Evolutionary conservation across 495 filamentous ascomycete species (phyloP).

Genomic region (Jackrogersella minutella): DNA sequence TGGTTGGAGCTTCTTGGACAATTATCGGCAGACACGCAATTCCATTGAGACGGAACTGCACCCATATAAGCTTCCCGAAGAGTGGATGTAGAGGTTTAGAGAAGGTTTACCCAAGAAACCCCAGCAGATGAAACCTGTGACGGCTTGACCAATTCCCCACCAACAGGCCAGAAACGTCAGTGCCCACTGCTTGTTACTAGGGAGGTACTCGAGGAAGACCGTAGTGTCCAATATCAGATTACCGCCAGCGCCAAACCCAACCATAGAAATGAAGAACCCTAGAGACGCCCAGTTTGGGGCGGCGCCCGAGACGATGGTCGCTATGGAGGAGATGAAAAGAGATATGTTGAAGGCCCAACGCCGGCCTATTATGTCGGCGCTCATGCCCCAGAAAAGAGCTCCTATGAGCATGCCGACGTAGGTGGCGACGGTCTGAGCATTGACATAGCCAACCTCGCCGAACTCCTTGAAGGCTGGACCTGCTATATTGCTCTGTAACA

Average conservation of each 20-base stretch:
- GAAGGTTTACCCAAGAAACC: slow-evolving; percentile 70
- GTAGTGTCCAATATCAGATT: slow-evolving; percentile 76
- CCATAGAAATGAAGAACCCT: slow-evolving; percentile 70
- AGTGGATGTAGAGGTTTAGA: slow-evolving; percentile 7
- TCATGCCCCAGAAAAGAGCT: slow-evolving; percentile 82
- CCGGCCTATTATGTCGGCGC: slow-evolving; percentile 75
- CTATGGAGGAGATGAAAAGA: slow-evolving; percentile 70
- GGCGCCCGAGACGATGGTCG: slow-evolving; percentile 72
- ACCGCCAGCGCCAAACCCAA: slow-evolving; percentile 77
- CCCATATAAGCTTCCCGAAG: slow-evolving; percentile 38
- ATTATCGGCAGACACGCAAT: slow-evolving; percentile 63
- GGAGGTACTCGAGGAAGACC: slow-evolving; percentile 82
- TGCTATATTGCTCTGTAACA: slow-evolving; percentile 72
- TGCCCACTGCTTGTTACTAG: slow-evolving; percentile 77
- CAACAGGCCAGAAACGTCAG: slow-evolving; percentile 77
- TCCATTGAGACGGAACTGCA: slow-evolving; percentile 54
- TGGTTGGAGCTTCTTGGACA: slow-evolving; percentile 72
- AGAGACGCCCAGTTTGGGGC: slow-evolving; percentile 74
- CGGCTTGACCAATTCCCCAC: slow-evolving; percentile 78
- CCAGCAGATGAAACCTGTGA: slow-evolving; percentile 81
- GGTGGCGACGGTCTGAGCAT: slow-evolving; percentile 67
- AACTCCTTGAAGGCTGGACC: slow-evolving; percentile 66
- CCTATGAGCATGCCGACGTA: slow-evolving; percentile 77
- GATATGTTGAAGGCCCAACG: slow-evolving; percentile 78
- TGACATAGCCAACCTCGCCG: slow-evolving; percentile 56